These are phyloP conservation scores for Dicorynia guianensis DNA, from an alignment of 306 rosid genomes.

Conservation along the genomic window DNA sequence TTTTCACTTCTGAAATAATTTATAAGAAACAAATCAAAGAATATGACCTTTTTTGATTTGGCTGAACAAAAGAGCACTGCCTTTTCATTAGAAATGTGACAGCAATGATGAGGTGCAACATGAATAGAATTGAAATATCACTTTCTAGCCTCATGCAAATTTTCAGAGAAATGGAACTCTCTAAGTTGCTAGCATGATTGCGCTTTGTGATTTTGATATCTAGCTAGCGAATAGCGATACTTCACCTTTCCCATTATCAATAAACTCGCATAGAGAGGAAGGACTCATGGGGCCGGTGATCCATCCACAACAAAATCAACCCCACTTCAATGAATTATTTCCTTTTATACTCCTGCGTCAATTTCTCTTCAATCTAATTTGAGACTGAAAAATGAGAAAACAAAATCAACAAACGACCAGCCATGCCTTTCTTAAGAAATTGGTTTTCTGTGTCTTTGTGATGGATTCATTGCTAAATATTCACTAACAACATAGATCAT, in stretches of 20 bases:
- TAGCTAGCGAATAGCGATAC: background rate
- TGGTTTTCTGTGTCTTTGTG: background rate
- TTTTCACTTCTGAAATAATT: conserved; percentile 31
- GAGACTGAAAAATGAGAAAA: background rate
- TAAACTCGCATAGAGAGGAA: background rate
- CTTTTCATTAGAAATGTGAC: conserved; percentile 16
- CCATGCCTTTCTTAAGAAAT: background rate
- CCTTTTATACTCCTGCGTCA: background rate
- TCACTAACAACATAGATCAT: too few relatives aligned
- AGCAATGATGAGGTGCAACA: conserved; percentile 16
- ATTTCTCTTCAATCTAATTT: background rate
- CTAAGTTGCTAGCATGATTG: background rate
- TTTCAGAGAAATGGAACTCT: background rate
- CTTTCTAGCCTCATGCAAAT: background rate
- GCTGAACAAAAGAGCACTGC: conserved; percentile 15
- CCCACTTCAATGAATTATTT: background rate
- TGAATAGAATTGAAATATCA: conserved; percentile 1
- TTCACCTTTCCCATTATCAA: background rate
- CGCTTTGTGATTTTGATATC: background rate
- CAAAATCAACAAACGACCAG: too few relatives aligned
- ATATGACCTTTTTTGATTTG: background rate
- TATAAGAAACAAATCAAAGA: background rate
- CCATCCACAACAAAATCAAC: background rate
- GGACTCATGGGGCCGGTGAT: conserved; percentile 24
- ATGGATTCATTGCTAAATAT: too few relatives aligned